These are phyloP conservation scores for Rhynchosporium secalis DNA, from an alignment of 2,329 filamentous ascomycete species.

Conservation along the genomic window DNA sequence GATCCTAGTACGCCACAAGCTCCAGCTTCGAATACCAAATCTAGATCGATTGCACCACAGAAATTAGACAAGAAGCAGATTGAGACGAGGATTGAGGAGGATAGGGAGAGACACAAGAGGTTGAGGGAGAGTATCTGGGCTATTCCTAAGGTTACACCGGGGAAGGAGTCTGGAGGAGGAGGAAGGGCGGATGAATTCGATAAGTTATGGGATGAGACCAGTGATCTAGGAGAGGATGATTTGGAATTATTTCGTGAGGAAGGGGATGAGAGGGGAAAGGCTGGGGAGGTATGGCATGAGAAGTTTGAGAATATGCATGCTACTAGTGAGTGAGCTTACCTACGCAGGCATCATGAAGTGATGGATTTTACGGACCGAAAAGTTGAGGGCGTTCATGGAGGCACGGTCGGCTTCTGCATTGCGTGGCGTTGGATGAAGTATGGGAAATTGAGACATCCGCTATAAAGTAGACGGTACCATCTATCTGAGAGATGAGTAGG, in stretches of 20 bases:
- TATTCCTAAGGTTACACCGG: conserved; percentile 55
- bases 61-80: conserved; percentile 82
- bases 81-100: conserved; percentile 95
- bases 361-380: neutral
- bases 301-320: conserved; percentile 27
- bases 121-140: conserved; percentile 93
- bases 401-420: neutral
- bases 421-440: neutral
- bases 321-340: neutral
- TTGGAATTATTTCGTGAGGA: conserved; percentile 77
- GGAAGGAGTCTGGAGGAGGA: neutral
- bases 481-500: neutral
- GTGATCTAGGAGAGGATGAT: conserved; percentile 86
- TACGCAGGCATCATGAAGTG: neutral
- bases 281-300: conserved; percentile 34
- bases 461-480: neutral
- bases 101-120: conserved; percentile 90
- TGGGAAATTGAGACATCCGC: neutral
- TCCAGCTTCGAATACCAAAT: neutral
- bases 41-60: conserved; percentile 31
- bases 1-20: conserved; percentile 7
- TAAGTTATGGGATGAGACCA: conserved; percentile 83
- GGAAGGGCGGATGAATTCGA: conserved; percentile 62
- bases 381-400: conserved; percentile 1
- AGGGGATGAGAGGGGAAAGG: conserved; percentile 38